Percentiles rank a stretch among this genome's conserved stretches.
phyloP scores from a whole-genome alignment of 345 rosid genomes.

The Ceriops tagal region DNA sequence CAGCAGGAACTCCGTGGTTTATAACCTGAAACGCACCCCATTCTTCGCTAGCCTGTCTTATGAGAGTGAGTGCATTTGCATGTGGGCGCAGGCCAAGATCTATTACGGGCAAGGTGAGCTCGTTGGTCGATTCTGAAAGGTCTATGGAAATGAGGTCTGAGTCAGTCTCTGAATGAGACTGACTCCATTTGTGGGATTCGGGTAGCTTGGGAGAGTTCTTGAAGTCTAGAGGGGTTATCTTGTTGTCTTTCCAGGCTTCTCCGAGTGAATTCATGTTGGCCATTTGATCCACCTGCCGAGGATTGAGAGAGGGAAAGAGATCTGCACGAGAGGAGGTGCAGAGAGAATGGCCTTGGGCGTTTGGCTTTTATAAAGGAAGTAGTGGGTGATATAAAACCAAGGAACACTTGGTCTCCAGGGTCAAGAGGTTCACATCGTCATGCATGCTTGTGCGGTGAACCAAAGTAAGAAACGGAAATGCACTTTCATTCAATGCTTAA shows the following conservation, averaged over 20 bases:
- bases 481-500: neutral
- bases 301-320: too few species aligned
- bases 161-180: too few species aligned
- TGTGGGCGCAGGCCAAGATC: constrained; percentile 6
- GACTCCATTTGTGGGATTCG: constrained; percentile 21
- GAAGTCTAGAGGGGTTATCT: constrained; percentile 29
- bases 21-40: constrained; percentile 29
- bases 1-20: constrained; percentile 21
- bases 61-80: constrained; percentile 4
- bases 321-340: neutral
- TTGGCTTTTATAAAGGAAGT: too few species aligned
- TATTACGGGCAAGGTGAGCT: neutral
- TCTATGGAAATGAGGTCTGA: neutral
- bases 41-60: constrained; percentile 12
- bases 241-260: constrained; percentile 18
- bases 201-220: constrained; percentile 16
- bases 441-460: neutral
- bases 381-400: too few species aligned
- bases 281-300: too few species aligned
- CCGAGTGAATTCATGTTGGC: constrained; percentile 16
- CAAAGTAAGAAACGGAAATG: neutral
- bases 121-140: neutral
- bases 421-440: neutral
- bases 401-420: neutral
- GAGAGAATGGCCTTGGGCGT: too few species aligned